Percentiles rank a stretch among this genome's conserved stretches.
Evolutionary conservation across 257 asterid genomes (phyloP).

Genomic region (Jacaranda copaia): DNA sequence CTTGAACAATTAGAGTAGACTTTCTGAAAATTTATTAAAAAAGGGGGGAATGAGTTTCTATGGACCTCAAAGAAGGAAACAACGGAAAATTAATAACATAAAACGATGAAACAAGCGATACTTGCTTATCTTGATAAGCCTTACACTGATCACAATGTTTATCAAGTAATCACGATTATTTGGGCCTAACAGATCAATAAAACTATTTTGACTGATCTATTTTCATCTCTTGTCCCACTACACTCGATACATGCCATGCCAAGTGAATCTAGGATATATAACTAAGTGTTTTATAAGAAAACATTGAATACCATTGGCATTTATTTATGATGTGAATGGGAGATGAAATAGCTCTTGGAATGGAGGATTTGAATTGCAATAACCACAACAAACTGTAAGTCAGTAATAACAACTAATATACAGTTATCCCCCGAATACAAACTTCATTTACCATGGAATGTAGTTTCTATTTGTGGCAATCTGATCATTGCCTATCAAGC

Average conservation of each 20-base stretch:
- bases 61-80: not conserved
- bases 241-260: too few relatives aligned
- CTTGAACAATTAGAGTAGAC: not conserved
- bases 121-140: not conserved
- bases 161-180: not conserved
- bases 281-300: too few relatives aligned
- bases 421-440: not conserved
- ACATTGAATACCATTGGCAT: too few relatives aligned
- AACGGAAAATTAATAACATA: not conserved
- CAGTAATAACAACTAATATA: too few relatives aligned
- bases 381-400: too few relatives aligned
- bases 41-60: not conserved
- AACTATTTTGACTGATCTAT: too few relatives aligned
- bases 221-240: too few relatives aligned
- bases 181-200: not conserved
- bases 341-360: too few relatives aligned
- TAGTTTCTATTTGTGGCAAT: not conserved
- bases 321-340: too few relatives aligned
- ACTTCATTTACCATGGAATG: not conserved
- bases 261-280: too few relatives aligned
- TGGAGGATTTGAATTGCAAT: too few relatives aligned
- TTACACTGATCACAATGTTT: not conserved
- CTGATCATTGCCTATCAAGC: not conserved
- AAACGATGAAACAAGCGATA: not conserved
- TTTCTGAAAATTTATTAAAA: conserved; percentile 1